Conservation (phyloP, 2,329 filamentous ascomycete genomes). For the Dactylellina haptotyla region DNA sequence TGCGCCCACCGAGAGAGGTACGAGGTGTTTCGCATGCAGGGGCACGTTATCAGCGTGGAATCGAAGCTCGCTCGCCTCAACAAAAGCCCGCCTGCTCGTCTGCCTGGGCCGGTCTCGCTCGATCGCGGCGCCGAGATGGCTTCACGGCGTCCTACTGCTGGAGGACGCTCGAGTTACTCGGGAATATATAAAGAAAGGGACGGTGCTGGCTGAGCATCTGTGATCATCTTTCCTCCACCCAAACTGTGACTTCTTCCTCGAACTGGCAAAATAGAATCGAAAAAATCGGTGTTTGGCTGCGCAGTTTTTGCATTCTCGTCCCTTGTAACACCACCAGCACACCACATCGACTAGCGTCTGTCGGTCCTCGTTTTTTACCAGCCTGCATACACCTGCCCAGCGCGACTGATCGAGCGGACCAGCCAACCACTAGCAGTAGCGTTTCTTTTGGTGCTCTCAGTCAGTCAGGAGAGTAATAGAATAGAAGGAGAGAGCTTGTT, state of each 20-base stretch:
- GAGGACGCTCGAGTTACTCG: too few relatives aligned
- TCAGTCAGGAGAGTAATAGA: not conserved
- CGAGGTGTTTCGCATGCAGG: slow-evolving; percentile 24
- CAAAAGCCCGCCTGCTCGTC: slow-evolving; percentile 22
- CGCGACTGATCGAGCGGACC: slow-evolving; percentile 10
- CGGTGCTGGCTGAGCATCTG: not conserved
- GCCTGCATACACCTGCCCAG: slow-evolving; percentile 30
- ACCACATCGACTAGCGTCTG: slow-evolving; percentile 36
- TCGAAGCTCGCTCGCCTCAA: slow-evolving; percentile 30
- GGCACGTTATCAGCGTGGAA: slow-evolving; percentile 21
- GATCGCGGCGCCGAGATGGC: slow-evolving; percentile 36
- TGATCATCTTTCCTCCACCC: slow-evolving; percentile 4
- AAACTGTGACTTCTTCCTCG: not conserved
- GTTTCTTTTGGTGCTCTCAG: too few relatives aligned
- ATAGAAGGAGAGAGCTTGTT: slow-evolving; percentile 19
- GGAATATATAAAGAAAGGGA: slow-evolving; percentile 21
- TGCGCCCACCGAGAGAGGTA: slow-evolving; percentile 51
- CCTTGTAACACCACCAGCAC: slow-evolving; percentile 52
- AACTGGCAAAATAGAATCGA: not conserved
- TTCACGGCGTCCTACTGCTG: not conserved
- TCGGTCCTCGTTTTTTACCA: not conserved
- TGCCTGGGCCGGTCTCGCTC: slow-evolving; percentile 35
- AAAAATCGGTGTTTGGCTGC: slow-evolving; percentile 10
- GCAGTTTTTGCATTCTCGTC: slow-evolving; percentile 8
- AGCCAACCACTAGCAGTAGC: slow-evolving; percentile 15